Percentiles rank a stretch among this genome's conserved stretches.
Conservation (phyloP, 148 eudicot species). For the Rhododendron williamsianum region DNA sequence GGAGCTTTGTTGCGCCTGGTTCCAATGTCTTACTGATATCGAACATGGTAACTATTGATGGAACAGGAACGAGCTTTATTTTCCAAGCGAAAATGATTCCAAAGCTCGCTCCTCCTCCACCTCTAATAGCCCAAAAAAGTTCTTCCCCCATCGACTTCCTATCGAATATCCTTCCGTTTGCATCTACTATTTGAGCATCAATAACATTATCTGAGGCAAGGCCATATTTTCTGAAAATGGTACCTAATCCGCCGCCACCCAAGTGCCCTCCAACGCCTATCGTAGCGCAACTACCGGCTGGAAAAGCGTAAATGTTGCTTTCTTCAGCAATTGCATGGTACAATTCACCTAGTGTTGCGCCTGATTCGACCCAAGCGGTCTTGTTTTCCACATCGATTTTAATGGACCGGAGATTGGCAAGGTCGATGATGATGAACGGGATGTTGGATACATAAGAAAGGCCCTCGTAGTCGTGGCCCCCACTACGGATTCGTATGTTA, state of each 20-base stretch:
- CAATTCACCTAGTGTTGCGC: too few species aligned
- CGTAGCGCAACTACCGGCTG: constrained; percentile 34
- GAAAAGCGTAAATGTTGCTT: constrained; percentile 12
- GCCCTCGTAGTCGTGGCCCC: constrained; percentile 23
- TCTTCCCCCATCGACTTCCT: constrained; percentile 42
- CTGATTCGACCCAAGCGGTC: too few species aligned
- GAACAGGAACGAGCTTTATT: background rate
- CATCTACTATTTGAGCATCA: constrained; percentile 31
- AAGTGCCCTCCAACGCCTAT: constrained; percentile 42
- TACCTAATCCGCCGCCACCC: constrained; percentile 35
- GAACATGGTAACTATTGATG: background rate
- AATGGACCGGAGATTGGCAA: constrained; percentile 11
- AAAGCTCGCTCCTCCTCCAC: too few species aligned
- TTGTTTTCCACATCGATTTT: too few species aligned
- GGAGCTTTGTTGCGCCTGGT: constrained; percentile 1
- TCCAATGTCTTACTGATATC: background rate
- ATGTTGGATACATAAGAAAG: constrained; percentile 25
- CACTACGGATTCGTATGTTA: constrained; percentile 27
- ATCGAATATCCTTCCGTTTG: constrained; percentile 22
- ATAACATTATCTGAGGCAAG: constrained; percentile 36
- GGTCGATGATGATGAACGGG: constrained; percentile 28
- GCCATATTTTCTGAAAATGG: constrained; percentile 42
- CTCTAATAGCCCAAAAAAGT: background rate
- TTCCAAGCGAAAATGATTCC: too few species aligned
- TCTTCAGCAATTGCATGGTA: too few species aligned